Evolutionary conservation across 345 rosid genomes (phyloP).

Genomic region (Syzygium jambos): DNA sequence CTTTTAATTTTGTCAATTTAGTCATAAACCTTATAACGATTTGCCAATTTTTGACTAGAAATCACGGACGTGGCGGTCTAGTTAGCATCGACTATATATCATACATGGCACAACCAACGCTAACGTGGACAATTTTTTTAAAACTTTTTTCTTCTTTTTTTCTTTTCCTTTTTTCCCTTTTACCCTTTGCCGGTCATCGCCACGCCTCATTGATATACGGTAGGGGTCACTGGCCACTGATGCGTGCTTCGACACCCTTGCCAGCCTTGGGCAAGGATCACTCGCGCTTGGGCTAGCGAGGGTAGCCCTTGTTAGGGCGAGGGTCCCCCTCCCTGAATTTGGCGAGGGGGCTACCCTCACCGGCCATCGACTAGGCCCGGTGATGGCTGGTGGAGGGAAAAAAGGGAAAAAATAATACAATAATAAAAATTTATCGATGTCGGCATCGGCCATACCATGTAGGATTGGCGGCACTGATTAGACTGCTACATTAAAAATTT

Average conservation of each 20-base stretch:
- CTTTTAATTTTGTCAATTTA: neutral
- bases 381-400: too few species aligned
- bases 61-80: neutral
- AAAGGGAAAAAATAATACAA: too few species aligned
- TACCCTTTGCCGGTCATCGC: neutral
- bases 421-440: too few species aligned
- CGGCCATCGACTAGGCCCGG: too few species aligned
- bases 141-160: neutral
- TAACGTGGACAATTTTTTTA: too few species aligned
- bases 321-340: too few species aligned
- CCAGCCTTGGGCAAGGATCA: neutral
- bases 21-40: neutral
- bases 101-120: fast-evolving
- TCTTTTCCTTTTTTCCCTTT: neutral
- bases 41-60: fast-evolving
- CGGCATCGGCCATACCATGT: too few species aligned
- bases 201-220: fast-evolving
- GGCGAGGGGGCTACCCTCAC: too few species aligned
- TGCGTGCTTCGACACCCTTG: neutral
- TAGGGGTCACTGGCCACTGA: neutral
- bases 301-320: neutral
- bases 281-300: neutral
- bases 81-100: neutral
- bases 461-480: too few species aligned
- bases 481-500: too few species aligned